A percentile compares a stretch with the other conserved stretches of the same genome.
Conservation (phyloP, 2,329 filamentous ascomycete genomes). For the Ceratocystis variospora region DNA sequence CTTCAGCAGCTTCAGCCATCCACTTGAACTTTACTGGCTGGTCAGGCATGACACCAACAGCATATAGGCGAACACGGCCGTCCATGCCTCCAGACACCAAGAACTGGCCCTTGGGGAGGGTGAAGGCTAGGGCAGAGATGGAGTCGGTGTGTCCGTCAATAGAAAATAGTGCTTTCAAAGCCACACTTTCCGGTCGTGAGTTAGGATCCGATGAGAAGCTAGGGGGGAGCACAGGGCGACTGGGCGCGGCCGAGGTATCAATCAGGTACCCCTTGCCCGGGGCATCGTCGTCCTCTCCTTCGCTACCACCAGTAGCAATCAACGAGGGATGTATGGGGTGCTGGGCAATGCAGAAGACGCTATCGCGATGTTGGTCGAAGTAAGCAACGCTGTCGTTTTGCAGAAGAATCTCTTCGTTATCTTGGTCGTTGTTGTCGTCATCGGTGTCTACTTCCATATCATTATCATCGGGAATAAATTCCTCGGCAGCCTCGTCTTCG, state of each 20-base stretch:
- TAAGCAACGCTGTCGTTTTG: conserved; percentile 89
- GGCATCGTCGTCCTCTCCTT: conserved; percentile 43
- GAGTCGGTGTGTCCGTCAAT: conserved; percentile 88
- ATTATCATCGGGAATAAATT: conserved; percentile 27
- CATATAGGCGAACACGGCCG: conserved; percentile 63
- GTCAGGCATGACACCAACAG: conserved; percentile 34
- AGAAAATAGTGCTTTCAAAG: conserved; percentile 52
- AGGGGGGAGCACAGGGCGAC: conserved; percentile 56
- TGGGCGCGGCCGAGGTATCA: conserved; percentile 52
- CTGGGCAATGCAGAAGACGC: conserved; percentile 87
- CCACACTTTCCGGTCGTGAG: conserved; percentile 37
- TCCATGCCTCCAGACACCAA: conserved; percentile 80
- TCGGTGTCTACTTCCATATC: conserved; percentile 73
- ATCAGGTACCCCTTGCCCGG: conserved; percentile 76
- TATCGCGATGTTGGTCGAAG: conserved; percentile 82
- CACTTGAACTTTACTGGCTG: conserved; percentile 43
- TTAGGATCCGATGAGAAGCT: conserved; percentile 58
- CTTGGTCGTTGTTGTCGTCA: conserved; percentile 41
- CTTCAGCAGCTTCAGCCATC: conserved; percentile 69
- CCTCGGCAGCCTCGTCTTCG: conserved; percentile 21
- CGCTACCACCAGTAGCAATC: conserved; percentile 71
- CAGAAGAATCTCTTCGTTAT: conserved; percentile 51
- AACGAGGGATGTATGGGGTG: conserved; percentile 68
- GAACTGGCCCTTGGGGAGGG: conserved; percentile 67
- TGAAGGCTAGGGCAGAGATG: conserved; percentile 76